These are phyloP conservation scores for Erythrobasidium hasegawianum DNA, from an alignment of 1,284 basidiomycete species.

Conservation along the genomic window DNA sequence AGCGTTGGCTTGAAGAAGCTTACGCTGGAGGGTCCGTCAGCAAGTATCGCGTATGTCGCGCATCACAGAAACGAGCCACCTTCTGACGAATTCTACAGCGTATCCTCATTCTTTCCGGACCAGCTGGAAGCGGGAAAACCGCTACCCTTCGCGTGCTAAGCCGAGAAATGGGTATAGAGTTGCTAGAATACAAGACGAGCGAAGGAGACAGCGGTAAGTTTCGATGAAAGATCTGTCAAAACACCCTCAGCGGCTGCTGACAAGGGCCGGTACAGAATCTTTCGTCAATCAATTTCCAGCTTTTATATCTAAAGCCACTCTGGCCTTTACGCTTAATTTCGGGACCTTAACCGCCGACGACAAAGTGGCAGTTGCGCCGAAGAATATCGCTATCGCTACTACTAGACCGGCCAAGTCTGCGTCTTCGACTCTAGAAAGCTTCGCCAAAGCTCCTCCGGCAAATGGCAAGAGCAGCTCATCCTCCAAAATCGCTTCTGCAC, in stretches of 20 bases:
- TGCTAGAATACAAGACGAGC: slow-evolving; percentile 71
- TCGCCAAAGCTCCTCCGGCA: not conserved
- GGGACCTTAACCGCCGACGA: slow-evolving; percentile 41
- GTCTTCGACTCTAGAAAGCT: not conserved
- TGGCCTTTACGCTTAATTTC: slow-evolving; percentile 60
- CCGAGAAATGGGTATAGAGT: slow-evolving; percentile 68
- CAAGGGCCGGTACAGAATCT: slow-evolving; percentile 54
- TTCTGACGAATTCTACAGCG: too few species aligned
- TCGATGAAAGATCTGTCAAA: not conserved
- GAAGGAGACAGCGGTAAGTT: slow-evolving; percentile 32
- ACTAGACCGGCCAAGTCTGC: not conserved
- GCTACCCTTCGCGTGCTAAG: slow-evolving; percentile 73
- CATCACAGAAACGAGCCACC: too few species aligned
- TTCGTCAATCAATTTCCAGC: slow-evolving; percentile 68
- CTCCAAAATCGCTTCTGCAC: slow-evolving; percentile 36
- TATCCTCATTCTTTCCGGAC: slow-evolving; percentile 79
- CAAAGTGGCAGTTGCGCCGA: slow-evolving; percentile 12
- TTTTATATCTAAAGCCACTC: slow-evolving; percentile 70
- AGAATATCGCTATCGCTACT: not conserved
- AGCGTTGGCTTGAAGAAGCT: slow-evolving; percentile 79
- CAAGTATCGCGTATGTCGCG: slow-evolving; percentile 46
- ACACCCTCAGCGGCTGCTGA: not conserved
- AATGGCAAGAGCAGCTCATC: slow-evolving; percentile 6
- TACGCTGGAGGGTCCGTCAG: slow-evolving; percentile 55
- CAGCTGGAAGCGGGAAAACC: slow-evolving; percentile 87